Conservation (phyloP, 176 grass and related monocot genomes). For the Ensete ventricosum region DNA sequence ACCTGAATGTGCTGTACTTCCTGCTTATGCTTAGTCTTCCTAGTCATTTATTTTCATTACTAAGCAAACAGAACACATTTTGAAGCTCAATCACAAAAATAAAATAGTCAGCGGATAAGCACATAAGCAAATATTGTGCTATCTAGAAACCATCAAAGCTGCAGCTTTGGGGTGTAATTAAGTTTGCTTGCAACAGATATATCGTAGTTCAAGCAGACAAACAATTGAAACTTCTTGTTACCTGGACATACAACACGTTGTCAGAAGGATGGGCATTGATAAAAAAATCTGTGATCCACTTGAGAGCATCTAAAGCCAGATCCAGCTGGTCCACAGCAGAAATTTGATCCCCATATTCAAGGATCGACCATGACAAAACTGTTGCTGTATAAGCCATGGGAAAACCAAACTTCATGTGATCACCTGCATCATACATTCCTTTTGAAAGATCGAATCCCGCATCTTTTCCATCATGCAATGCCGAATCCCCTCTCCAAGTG, state of each 20-base stretch:
- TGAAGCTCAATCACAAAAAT: too few relatives aligned
- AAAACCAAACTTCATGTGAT: conserved; percentile 91
- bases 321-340: conserved; percentile 58
- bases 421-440: conserved; percentile 79
- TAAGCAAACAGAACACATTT: too few relatives aligned
- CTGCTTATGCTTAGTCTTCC: too few relatives aligned
- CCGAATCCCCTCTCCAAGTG: conserved; percentile 77
- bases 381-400: conserved; percentile 86
- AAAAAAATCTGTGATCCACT: conserved; percentile 83
- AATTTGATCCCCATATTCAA: conserved; percentile 96
- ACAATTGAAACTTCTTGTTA: conserved; percentile 14
- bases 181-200: not conserved
- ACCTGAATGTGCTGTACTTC: too few relatives aligned
- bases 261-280: conserved; percentile 79
- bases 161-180: not conserved
- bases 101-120: too few relatives aligned
- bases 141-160: not conserved
- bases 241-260: conserved; percentile 88
- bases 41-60: too few relatives aligned
- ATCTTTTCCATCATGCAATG: conserved; percentile 63
- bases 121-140: too few relatives aligned
- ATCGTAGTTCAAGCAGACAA: not conserved
- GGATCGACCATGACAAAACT: conserved; percentile 69
- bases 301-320: conserved; percentile 52
- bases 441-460: conserved; percentile 76